Evolutionary conservation across 371 early-diverging fungal species (phyloP).

Genomic region (Phascolomyces articulosus): DNA sequence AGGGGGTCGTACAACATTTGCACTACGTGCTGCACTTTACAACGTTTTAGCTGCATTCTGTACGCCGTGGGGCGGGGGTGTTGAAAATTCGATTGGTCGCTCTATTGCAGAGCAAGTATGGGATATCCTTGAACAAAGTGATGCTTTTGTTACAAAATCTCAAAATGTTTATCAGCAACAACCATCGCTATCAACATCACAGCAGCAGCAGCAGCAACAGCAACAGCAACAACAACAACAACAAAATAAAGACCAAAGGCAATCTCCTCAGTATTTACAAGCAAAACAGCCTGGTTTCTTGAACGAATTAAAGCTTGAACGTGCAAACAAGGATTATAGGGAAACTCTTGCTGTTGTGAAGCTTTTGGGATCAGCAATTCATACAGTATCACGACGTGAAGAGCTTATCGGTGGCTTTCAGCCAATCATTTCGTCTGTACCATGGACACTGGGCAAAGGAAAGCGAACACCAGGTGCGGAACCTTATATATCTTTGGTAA

Average conservation of each 20-base stretch:
- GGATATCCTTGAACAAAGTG: conserved; percentile 34
- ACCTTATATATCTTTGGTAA: conserved; percentile 82
- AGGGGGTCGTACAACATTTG: conserved; percentile 28
- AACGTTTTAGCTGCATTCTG: conserved; percentile 46
- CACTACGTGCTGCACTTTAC: conserved; percentile 40
- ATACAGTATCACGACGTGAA: conserved; percentile 48
- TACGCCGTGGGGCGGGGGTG: conserved; percentile 41
- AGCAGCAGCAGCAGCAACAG: conserved; percentile 35
- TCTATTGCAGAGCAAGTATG: conserved; percentile 31
- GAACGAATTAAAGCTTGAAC: conserved; percentile 34
- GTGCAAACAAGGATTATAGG: conserved; percentile 72
- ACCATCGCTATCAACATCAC: too few species aligned
- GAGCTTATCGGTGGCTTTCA: conserved; percentile 42
- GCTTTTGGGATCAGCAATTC: conserved; percentile 75
- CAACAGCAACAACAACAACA: conserved; percentile 17
- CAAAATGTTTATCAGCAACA: too few species aligned
- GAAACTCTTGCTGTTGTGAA: conserved; percentile 84
- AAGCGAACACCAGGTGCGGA: conserved; percentile 72
- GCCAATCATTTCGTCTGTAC: conserved; percentile 53
- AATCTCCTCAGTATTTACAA: neutral
- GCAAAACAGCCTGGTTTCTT: conserved; percentile 21
- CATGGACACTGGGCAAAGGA: conserved; percentile 60
- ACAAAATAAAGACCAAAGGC: conserved; percentile 3
- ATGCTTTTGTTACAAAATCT: conserved; percentile 25
- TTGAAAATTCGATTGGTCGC: conserved; percentile 27